phyloP scores from a whole-genome alignment of 2,329 filamentous ascomycete genomes.

The Colletotrichum brevisporum region DNA sequence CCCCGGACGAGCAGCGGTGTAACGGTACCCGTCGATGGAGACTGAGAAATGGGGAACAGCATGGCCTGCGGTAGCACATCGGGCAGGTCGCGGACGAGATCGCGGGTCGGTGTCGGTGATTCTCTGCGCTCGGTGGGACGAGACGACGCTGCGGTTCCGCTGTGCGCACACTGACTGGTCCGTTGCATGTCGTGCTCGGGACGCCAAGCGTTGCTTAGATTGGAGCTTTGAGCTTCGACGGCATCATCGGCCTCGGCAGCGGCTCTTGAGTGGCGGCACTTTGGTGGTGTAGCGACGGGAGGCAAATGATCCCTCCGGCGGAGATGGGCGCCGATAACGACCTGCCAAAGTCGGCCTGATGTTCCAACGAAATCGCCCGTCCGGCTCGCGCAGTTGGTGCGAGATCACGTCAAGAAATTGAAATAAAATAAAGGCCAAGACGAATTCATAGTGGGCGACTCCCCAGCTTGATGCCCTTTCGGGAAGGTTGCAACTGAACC shows the following conservation, averaged over 20 bases:
- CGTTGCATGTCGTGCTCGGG: conserved; percentile 23
- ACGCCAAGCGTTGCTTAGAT: conserved; percentile 20
- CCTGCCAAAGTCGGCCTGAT: conserved; percentile 36
- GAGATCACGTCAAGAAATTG: background rate
- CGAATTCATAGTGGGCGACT: conserved; percentile 5
- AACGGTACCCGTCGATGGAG: background rate
- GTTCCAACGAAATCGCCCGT: conserved; percentile 12
- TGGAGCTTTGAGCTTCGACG: conserved; percentile 26
- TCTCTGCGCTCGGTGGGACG: background rate
- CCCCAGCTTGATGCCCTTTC: conserved; percentile 24
- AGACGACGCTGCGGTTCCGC: too few relatives aligned
- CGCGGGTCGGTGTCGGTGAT: conserved; percentile 1
- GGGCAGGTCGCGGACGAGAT: conserved; percentile 11
- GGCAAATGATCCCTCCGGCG: conserved; percentile 10
- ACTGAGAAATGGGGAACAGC: too few relatives aligned
- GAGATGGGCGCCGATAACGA: conserved; percentile 1
- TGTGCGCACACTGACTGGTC: background rate
- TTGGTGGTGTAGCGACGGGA: background rate
- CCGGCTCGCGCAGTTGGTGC: too few relatives aligned
- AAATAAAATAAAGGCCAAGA: conserved; percentile 27
- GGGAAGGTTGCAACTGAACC: conserved; percentile 37
- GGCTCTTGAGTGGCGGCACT: conserved; percentile 23
- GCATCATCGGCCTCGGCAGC: conserved; percentile 17
- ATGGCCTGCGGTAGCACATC: conserved; percentile 7
- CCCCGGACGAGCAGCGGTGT: conserved; percentile 2